Evolutionary conservation across 2,329 filamentous ascomycete species (phyloP).

Genomic region (Escovopsis sp.): DNA sequence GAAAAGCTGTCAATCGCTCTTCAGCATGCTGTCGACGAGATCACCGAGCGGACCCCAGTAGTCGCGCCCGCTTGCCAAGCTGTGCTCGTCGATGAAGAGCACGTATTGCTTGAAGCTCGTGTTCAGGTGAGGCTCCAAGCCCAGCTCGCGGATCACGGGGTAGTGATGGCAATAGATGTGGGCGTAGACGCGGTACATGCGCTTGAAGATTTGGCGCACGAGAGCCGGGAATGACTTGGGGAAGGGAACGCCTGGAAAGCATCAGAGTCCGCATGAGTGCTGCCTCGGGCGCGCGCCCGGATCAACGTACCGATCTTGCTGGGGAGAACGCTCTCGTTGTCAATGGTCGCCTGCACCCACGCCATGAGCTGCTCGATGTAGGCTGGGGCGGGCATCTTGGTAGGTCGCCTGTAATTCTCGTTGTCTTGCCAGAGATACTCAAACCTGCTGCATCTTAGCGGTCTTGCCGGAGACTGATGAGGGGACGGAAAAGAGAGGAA

Average conservation of each 20-base stretch:
- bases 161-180: conserved; percentile 99
- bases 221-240: conserved; percentile 81
- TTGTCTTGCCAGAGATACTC: conserved; percentile 98
- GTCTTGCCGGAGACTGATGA: not conserved
- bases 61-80: conserved; percentile 80
- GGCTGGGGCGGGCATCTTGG: conserved; percentile 92
- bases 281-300: too few relatives aligned
- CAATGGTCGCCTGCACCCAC: conserved; percentile 90
- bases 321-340: conserved; percentile 92
- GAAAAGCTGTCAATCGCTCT: conserved; percentile 52
- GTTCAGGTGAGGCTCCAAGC: conserved; percentile 92
- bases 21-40: conserved; percentile 93
- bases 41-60: conserved; percentile 95
- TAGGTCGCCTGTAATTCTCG: conserved; percentile 86
- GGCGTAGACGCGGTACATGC: conserved; percentile 94
- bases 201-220: conserved; percentile 94
- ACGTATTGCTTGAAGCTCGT: conserved; percentile 99
- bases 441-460: conserved; percentile 42
- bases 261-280: not conserved
- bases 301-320: conserved; percentile 58
- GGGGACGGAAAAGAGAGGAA: not conserved
- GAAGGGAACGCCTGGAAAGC: conserved; percentile 63
- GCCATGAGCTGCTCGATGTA: conserved; percentile 97
- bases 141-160: conserved; percentile 85
- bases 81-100: conserved; percentile 94